Evolutionary conservation across 805 yeast genomes (phyloP), one percentile per base, ranked within the genome.

Genomic region (Pichia scutulata): DNA sequence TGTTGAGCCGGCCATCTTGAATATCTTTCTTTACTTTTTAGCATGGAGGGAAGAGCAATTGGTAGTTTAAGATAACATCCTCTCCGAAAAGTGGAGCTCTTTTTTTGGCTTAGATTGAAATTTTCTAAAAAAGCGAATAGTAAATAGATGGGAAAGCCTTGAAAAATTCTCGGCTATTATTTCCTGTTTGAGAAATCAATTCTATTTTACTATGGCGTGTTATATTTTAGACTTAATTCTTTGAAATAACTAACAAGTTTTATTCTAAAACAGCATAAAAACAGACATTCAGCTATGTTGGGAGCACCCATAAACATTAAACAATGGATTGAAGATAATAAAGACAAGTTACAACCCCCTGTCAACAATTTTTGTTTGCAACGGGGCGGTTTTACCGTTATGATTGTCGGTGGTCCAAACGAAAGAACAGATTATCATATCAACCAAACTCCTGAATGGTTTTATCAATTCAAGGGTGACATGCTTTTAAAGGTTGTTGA

Each of bases 321-420:
- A 26, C 78, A 80, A 58, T 90, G 97, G 97, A 76, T 90, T 18
- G 71, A 73, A 39, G 95, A 86, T 60, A 87, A 90, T 65, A 72
- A 74, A 22, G 80, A 86, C 56, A 73, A 87, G 14, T 74, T 90
- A 39, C 82, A 86, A 64, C 97, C 97, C 1, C 97, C 97, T 1
- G 96, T 90, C 33, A 89, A 89, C 66, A 90, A 90, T 63, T 90
- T 70, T 69, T 89, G 97, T 61, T 77, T 90, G 26, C 96, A 90
- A 66, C 74, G 89, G 44, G 96, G 95, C 6, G 97, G 97, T 0
- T 86, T 86, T 64, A 89, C 97, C 0, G 89, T 89, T 37, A 90
- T 90, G 97, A 82, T 89, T 47, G 95, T 90, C 1, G 97, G 97
- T 16, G 97, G 97, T 0, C 97, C 97, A 4, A 90, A 90, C 64